Evolutionary conservation across 495 filamentous ascomycete genomes (phyloP), one percentile per base, ranked within the genome.

Genomic region (Daldinia bambusicola): DNA sequence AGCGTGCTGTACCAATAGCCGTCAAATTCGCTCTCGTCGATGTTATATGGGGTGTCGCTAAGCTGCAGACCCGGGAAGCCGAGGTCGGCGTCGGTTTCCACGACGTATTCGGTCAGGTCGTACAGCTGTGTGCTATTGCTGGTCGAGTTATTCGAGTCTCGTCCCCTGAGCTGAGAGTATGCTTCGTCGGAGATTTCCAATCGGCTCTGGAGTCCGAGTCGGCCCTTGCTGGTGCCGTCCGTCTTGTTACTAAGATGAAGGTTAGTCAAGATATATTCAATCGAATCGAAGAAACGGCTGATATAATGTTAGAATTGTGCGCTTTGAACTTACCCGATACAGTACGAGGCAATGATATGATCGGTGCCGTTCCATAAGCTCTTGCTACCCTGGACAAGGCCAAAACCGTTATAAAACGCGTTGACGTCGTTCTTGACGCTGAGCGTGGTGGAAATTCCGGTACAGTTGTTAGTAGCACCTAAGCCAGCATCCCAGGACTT

Each of bases 381-480:
- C 37, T 14, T 51, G 32, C 58, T 67, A 30, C 58, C 41, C 41
- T 61, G 45, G n/a, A 51, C 41, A 48, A 61, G 58, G 8, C 58
- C 58, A 36, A 61, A 61, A 16, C 58, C 58, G 43, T 67, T 67
- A 45, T 60, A 52, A 36, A 58, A 60, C 2, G 64, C 64, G 10
- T 67, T 67, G 1, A 67, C 55, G 30, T 67, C 64, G 55, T 67
- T 67, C 52, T 58, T 56, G 18, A 67, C 64, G 14, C 37, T 48
- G 7, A 67, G 38, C 18, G 64, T 52, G 0, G 70, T 72, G 6
- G 70, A 72, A 5, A 72, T 69, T 26, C 70, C 70, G 32, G 66
- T 41, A 57, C 70, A 72, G 59, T 63, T 63, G 40, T 72, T 72
- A 18, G 40, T 64, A 4, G 51, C 30, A 37, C 41, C 26, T 34